Base-by-base conservation (phyloP, 352 stramenopile genomes). In the Globisporangium recalcitrans region DNA sequence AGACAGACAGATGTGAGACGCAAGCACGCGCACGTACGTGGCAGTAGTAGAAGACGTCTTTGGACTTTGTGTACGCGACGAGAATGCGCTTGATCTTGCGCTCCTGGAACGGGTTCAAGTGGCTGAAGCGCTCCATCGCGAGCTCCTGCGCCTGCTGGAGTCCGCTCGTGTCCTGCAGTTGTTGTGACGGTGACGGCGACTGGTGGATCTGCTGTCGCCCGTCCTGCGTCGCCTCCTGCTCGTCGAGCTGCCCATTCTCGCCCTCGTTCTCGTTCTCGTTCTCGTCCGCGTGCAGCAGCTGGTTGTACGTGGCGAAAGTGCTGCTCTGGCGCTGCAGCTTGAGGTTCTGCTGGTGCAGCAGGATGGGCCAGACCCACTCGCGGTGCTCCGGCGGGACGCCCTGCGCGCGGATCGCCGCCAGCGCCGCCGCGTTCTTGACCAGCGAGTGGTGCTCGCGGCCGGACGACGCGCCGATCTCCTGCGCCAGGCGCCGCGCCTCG, bases 51-150 rank as follows among this genome's bases (percentile, higher is more conserved):
- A 86, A 84, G 14, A 62, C 64, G 53, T 87, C 70, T 51, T 87
- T 85, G 49, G 79, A 86, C 70, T 90, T 90, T 66, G 80, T 73
- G 65, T 88, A 92, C 6, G 83, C 83, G 29, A 90, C 59, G 47
- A 92, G 40, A 53, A 92, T 90, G 58, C 80, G 79, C 62, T 88
- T 80, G 68, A 90, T 90, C 68, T 92, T 92, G 75, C 80, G 79
- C 58, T 92, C 83, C 65, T 92, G 80, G 69, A 92, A 90, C 38
- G 79, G 83, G 51, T 90, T 90, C 38, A 92, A 58, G 58, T 92
- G 83, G 46, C 78, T 75, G 53, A 92, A 92, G 31, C 77, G 73
- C 70, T 92, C 80, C 76, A 92, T 88, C 4, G 83, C 83, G 51
- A 85, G 73, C 58, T 92, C 83, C 65, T 90, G 83, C 27, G 83